Evolutionary conservation across 1,139 yeast species (phyloP).

Genomic region (Taiozyma onychis): DNA sequence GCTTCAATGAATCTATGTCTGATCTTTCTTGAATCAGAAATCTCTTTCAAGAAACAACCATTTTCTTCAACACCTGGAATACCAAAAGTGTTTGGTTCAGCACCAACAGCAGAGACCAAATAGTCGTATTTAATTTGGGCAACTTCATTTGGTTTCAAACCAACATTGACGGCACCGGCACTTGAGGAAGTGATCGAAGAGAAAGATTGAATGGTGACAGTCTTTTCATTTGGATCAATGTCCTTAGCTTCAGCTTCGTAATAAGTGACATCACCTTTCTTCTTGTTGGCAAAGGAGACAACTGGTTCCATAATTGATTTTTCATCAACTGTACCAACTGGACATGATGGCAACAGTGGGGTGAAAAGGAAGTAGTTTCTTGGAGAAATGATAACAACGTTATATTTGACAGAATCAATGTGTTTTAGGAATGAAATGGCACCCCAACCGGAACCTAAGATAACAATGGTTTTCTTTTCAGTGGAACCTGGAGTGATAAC

Average conservation of each 20-base stretch:
- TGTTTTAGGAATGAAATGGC: conserved; percentile 76
- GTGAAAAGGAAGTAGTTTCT: conserved; percentile 93
- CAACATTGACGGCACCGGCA: conserved; percentile 25
- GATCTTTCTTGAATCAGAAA: conserved; percentile 74
- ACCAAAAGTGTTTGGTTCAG: conserved; percentile 87
- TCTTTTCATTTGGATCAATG: conserved; percentile 64
- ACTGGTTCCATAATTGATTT: conserved; percentile 89
- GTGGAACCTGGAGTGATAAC: conserved; percentile 26
- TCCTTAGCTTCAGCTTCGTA: conserved; percentile 89
- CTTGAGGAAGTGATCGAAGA: conserved; percentile 32
- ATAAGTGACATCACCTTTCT: conserved; percentile 75
- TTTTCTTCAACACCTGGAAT: conserved; percentile 90
- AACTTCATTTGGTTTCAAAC: conserved; percentile 28
- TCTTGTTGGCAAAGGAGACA: conserved; percentile 65
- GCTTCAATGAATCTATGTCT: conserved; percentile 73
- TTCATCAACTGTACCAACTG: conserved; percentile 88
- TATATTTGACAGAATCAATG: conserved; percentile 80
- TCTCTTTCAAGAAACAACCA: conserved; percentile 82
- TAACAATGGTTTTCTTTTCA: conserved; percentile 43
- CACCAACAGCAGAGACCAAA: conserved; percentile 87
- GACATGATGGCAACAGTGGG: conserved; percentile 88
- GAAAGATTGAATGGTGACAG: conserved; percentile 52
- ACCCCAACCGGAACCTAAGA: conserved; percentile 96
- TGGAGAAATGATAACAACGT: conserved; percentile 87
- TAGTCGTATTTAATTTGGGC: conserved; percentile 55